Evolutionary conservation across 2,329 filamentous ascomycete species (phyloP).

Genomic region (Sclerotinia glacialis): DNA sequence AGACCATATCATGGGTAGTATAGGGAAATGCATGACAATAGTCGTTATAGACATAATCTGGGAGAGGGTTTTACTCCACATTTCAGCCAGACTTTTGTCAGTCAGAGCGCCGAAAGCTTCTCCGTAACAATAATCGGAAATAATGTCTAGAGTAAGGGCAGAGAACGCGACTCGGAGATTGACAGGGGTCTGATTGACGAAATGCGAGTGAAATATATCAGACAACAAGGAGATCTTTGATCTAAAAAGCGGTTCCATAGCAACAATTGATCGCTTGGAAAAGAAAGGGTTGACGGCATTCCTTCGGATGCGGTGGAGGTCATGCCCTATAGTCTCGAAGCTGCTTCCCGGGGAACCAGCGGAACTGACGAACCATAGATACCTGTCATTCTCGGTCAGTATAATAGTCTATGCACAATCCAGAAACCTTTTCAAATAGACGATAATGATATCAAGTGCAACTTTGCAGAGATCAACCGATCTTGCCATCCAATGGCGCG

Average conservation of each 20-base stretch:
- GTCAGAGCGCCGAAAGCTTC: constrained; percentile 26
- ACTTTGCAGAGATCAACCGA: background rate
- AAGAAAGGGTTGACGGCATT: constrained; percentile 33
- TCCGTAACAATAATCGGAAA: constrained; percentile 36
- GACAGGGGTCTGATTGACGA: constrained; percentile 13
- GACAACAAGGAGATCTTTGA: constrained; percentile 24
- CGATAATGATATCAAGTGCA: background rate
- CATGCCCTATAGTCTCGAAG: constrained; percentile 26
- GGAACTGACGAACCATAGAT: constrained; percentile 3
- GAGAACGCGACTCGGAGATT: constrained; percentile 14
- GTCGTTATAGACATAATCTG: background rate
- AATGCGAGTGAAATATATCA: constrained; percentile 22
- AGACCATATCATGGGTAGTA: background rate
- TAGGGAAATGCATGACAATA: constrained; percentile 12
- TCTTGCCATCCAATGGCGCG: background rate
- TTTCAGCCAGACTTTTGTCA: constrained; percentile 14
- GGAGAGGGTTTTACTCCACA: constrained; percentile 15
- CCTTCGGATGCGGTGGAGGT: constrained; percentile 29
- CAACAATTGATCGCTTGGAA: constrained; percentile 25
- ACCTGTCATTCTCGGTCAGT: constrained; percentile 1
- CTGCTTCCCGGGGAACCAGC: constrained; percentile 6
- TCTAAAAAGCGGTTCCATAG: constrained; percentile 29
- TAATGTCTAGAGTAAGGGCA: constrained; percentile 30
- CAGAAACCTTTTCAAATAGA: background rate
- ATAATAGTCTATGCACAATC: background rate